A percentile compares a stretch with the other conserved stretches of the same genome.
Conservation (phyloP, 108 stramenopile genomes). For the Nitzschia sp. region DNA sequence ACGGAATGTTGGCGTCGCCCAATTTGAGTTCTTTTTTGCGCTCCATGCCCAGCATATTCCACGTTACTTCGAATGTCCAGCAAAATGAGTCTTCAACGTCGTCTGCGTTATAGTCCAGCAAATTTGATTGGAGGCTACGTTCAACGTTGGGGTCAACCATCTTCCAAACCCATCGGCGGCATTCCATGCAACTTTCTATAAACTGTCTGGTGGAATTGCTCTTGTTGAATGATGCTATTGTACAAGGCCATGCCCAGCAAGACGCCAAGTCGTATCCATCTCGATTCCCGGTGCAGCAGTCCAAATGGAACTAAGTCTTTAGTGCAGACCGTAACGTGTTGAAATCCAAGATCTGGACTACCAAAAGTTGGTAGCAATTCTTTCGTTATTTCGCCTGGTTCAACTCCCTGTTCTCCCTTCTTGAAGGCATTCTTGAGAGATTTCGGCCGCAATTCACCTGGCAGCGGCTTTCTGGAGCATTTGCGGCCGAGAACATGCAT, state of each 20-base stretch:
- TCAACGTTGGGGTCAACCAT: slow-evolving; percentile 80
- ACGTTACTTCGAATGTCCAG: slow-evolving; percentile 69
- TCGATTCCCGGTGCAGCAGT: slow-evolving; percentile 80
- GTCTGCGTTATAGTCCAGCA: slow-evolving; percentile 84
- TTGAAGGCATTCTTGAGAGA: slow-evolving; percentile 78
- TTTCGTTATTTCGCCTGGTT: slow-evolving; percentile 94
- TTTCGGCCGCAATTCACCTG: slow-evolving; percentile 67
- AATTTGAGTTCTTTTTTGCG: slow-evolving; percentile 78
- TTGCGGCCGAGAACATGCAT: slow-evolving; percentile 59
- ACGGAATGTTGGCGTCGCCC: slow-evolving; percentile 75
- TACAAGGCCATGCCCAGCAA: slow-evolving; percentile 90
- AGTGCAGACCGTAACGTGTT: slow-evolving; percentile 58
- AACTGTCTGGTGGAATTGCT: slow-evolving; percentile 81
- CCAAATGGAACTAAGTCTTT: slow-evolving; percentile 90
- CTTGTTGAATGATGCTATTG: slow-evolving; percentile 88
- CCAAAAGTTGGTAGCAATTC: slow-evolving; percentile 93
- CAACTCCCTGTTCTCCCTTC: slow-evolving; percentile 92
- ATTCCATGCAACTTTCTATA: slow-evolving; percentile 86
- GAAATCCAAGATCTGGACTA: slow-evolving; percentile 81
- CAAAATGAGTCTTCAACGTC: slow-evolving; percentile 90
- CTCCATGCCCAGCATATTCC: slow-evolving; percentile 69
- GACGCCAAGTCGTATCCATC: slow-evolving; percentile 77
- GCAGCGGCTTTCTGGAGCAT: slow-evolving; percentile 55
- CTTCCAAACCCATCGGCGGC: slow-evolving; percentile 74
- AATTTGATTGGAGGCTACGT: slow-evolving; percentile 72